phyloP scores from a whole-genome alignment of 805 yeast genomes.

The Metschnikowia lochheadii region DNA sequence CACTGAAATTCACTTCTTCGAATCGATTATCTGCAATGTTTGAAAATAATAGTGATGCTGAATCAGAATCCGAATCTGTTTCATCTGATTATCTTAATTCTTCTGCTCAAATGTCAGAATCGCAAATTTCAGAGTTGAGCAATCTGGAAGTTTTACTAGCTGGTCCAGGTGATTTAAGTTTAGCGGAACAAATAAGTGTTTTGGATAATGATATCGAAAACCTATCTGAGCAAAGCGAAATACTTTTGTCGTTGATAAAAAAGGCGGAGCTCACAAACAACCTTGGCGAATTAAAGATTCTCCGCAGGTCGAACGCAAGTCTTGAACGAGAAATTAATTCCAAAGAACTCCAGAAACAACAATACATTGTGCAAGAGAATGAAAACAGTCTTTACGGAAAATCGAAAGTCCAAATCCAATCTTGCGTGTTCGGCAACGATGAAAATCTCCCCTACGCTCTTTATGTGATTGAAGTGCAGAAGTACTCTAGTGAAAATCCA shows the following conservation, averaged over 20 bases:
- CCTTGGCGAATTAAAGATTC: slow-evolving; percentile 59
- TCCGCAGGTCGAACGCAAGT: slow-evolving; percentile 63
- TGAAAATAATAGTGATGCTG: slow-evolving; percentile 33
- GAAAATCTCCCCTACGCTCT: slow-evolving; percentile 47
- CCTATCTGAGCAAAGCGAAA: slow-evolving; percentile 55
- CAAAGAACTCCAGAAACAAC: slow-evolving; percentile 74
- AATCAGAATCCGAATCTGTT: slow-evolving; percentile 30
- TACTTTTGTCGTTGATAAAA: slow-evolving; percentile 61
- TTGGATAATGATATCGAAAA: slow-evolving; percentile 55
- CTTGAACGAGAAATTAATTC: slow-evolving; percentile 67
- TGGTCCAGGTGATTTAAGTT: slow-evolving; percentile 64
- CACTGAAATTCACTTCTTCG: neutral
- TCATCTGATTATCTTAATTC: slow-evolving; percentile 17
- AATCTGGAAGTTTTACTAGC: slow-evolving; percentile 45
- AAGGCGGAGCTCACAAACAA: slow-evolving; percentile 88
- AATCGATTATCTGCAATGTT: slow-evolving; percentile 28
- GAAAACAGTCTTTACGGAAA: slow-evolving; percentile 73
- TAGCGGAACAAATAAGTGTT: slow-evolving; percentile 63
- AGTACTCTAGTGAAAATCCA: slow-evolving; percentile 37
- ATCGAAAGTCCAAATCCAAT: slow-evolving; percentile 50
- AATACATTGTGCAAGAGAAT: slow-evolving; percentile 75
- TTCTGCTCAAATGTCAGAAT: slow-evolving; percentile 8
- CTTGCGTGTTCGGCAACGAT: slow-evolving; percentile 53
- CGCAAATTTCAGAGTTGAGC: slow-evolving; percentile 10
- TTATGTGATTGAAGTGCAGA: slow-evolving; percentile 75